phyloP scores from a whole-genome alignment of 2,329 filamentous ascomycete species.

The Drechslerella coelobrocha region DNA sequence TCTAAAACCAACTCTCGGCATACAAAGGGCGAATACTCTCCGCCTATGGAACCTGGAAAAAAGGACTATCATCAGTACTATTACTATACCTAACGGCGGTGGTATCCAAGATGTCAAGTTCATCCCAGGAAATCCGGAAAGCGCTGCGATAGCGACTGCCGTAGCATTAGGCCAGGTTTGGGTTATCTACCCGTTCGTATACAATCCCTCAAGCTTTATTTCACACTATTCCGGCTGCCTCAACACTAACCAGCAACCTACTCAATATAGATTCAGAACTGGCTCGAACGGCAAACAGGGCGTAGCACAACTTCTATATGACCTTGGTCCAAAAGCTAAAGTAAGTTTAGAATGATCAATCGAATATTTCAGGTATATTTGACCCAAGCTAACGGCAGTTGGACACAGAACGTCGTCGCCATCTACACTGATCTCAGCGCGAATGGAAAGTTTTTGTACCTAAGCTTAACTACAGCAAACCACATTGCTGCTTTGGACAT shows the following conservation, averaged over 20 bases:
- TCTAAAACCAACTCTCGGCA: conserved; percentile 66
- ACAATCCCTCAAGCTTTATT: conserved; percentile 56
- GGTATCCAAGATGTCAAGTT: conserved; percentile 72
- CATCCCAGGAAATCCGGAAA: conserved; percentile 68
- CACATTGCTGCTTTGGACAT: conserved; percentile 70
- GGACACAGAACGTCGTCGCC: conserved; percentile 19
- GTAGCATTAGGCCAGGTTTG: conserved; percentile 68
- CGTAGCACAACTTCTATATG: conserved; percentile 66
- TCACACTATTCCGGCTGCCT: background rate
- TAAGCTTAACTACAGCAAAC: conserved; percentile 68
- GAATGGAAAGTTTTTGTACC: conserved; percentile 67
- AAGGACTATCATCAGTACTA: conserved; percentile 67
- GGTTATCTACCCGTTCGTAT: conserved; percentile 70
- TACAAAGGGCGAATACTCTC: conserved; percentile 66
- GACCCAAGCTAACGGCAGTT: background rate
- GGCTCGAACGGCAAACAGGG: conserved; percentile 65
- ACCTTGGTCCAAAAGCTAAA: conserved; percentile 64
- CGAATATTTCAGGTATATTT: conserved; percentile 62
- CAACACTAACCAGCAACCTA: background rate
- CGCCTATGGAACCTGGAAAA: conserved; percentile 66
- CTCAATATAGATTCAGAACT: conserved; percentile 11
- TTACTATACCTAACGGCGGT: conserved; percentile 67
- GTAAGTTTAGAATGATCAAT: conserved; percentile 52
- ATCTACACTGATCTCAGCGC: conserved; percentile 64
- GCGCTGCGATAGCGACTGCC: conserved; percentile 67